These are phyloP conservation scores for Diplodia sapinea DNA, from an alignment of 2,329 filamentous ascomycete species.

Conservation along the genomic window DNA sequence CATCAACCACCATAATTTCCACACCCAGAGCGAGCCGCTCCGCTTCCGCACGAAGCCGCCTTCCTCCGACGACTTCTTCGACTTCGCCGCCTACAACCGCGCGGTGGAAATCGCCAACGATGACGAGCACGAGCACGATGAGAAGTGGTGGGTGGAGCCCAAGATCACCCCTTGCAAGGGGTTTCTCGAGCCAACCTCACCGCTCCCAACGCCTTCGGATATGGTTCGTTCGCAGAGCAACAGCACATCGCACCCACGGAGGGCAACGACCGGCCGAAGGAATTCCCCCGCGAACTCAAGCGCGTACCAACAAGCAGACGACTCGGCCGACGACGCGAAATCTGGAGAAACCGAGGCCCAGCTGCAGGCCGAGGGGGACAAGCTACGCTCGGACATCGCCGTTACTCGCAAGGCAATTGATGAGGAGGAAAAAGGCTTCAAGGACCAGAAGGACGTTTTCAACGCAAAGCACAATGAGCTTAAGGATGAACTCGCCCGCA, in stretches of 20 bases:
- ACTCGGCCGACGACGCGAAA: constrained; percentile 16
- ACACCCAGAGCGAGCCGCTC: constrained; percentile 84
- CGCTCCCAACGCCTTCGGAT: constrained; percentile 65
- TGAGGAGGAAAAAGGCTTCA: constrained; percentile 62
- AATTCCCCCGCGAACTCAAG: constrained; percentile 67
- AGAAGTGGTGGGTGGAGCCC: constrained; percentile 58
- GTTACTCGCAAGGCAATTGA: constrained; percentile 73
- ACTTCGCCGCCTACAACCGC: constrained; percentile 58
- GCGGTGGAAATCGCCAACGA: constrained; percentile 35
- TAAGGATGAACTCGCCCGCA: constrained; percentile 79
- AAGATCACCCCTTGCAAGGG: constrained; percentile 59
- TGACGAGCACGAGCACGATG: constrained; percentile 42
- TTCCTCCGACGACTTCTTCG: constrained; percentile 52
- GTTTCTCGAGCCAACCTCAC: constrained; percentile 65
- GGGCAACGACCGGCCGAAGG: constrained; percentile 74
- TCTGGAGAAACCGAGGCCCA: constrained; percentile 70
- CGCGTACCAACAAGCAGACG: constrained; percentile 16
- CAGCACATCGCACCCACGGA: constrained; percentile 60
- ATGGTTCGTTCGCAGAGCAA: constrained; percentile 71
- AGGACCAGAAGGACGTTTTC: constrained; percentile 56
- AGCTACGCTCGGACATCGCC: constrained; percentile 82
- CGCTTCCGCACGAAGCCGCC: constrained; percentile 72
- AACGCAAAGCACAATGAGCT: constrained; percentile 80
- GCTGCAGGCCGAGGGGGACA: constrained; percentile 79
- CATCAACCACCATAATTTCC: constrained; percentile 89